Evolutionary conservation across 495 filamentous ascomycete species (phyloP).

Genomic region (Amniculicola lignicola): DNA sequence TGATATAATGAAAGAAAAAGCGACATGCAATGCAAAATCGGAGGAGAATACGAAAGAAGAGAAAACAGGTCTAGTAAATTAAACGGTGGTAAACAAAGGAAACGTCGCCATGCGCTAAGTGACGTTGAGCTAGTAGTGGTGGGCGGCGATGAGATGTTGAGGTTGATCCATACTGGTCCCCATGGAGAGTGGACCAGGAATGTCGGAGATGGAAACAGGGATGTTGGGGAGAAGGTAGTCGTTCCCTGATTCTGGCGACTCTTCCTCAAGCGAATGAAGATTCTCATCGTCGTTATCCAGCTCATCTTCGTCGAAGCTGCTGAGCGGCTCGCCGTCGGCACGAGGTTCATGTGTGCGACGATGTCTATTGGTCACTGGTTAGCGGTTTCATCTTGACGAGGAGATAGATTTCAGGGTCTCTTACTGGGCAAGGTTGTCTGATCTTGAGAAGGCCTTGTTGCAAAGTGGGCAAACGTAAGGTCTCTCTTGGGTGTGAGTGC

Average conservation of each 20-base stretch:
- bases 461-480: conserved; percentile 96
- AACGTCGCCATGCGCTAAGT: too few species aligned
- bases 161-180: conserved; percentile 32
- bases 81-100: too few species aligned
- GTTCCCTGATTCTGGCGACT: conserved; percentile 61
- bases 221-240: conserved; percentile 44
- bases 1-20: too few species aligned
- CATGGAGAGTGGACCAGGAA: conserved; percentile 29
- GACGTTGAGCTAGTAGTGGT: conserved; percentile 40
- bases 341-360: conserved; percentile 88
- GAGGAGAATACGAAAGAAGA: too few species aligned
- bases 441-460: conserved; percentile 97
- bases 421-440: conserved; percentile 98
- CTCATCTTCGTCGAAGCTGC: conserved; percentile 68
- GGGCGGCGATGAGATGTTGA: conserved; percentile 36
- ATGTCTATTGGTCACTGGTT: conserved; percentile 58
- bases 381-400: conserved; percentile 26
- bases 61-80: too few species aligned
- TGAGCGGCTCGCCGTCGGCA: conserved; percentile 60
- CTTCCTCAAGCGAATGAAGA: conserved; percentile 71
- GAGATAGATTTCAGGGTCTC: conserved; percentile 38
- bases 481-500: conserved; percentile 98
- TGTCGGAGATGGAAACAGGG: conserved; percentile 28
- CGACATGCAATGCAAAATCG: too few species aligned
- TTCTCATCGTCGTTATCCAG: conserved; percentile 59